Conservation (phyloP, 2,329 filamentous ascomycete species). For the Apiospora aurea region DNA sequence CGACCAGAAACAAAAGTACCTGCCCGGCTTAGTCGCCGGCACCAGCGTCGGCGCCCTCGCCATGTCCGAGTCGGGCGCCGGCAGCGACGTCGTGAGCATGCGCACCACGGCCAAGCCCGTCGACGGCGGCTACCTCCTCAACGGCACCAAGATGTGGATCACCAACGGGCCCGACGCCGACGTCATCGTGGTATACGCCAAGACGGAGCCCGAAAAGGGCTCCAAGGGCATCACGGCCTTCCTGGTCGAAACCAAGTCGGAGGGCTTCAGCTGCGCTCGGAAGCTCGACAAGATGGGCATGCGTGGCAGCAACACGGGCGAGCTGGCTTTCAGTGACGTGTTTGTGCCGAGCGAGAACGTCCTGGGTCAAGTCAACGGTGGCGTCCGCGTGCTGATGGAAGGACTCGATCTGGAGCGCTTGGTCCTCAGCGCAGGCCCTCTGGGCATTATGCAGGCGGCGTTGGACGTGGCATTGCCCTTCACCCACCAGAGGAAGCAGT, state of each 20-base stretch:
- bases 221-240: conserved; percentile 96
- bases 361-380: conserved; percentile 79
- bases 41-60: conserved; percentile 85
- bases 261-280: conserved; percentile 84
- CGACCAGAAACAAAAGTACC: conserved; percentile 80
- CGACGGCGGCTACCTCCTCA: conserved; percentile 84
- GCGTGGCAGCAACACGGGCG: conserved; percentile 95
- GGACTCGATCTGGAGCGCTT: conserved; percentile 93
- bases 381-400: conserved; percentile 93
- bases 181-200: conserved; percentile 93
- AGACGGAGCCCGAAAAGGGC: conserved; percentile 80
- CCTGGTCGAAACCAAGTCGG: conserved; percentile 74
- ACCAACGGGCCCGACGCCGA: conserved; percentile 98
- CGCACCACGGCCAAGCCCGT: conserved; percentile 81
- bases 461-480: conserved; percentile 88
- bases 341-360: conserved; percentile 87
- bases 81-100: conserved; percentile 96
- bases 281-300: conserved; percentile 99
- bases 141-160: conserved; percentile 99
- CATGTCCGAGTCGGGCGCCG: conserved; percentile 92
- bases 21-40: conserved; percentile 83
- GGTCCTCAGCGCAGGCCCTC: conserved; percentile 86
- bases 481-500: conserved; percentile 88
- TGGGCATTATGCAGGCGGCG: conserved; percentile 93
- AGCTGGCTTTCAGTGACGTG: conserved; percentile 88